Evolutionary conservation across 805 yeast species (phyloP).

Genomic region (Ogataea pignaliae): DNA sequence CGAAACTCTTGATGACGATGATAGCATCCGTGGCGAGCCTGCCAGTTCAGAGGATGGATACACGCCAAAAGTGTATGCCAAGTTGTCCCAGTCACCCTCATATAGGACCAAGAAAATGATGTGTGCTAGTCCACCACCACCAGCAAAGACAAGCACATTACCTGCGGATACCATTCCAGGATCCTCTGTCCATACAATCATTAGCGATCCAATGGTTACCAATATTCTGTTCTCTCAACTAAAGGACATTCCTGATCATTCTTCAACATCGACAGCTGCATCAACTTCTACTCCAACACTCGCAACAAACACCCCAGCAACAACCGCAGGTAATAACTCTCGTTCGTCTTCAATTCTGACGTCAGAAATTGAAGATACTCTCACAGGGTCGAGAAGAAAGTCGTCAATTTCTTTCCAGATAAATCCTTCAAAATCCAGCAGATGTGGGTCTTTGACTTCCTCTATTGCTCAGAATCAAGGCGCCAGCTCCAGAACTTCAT

Average conservation of each 20-base stretch:
- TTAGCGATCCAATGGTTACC: background rate
- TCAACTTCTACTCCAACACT: conserved; percentile 9
- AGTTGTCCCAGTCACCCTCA: conserved; percentile 13
- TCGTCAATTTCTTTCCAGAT: conserved; percentile 26
- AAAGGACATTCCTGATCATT: background rate
- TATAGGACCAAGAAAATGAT: conserved; percentile 7
- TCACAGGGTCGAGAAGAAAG: conserved; percentile 22
- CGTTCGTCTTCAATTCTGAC: conserved; percentile 17
- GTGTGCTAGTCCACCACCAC: background rate
- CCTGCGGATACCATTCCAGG: background rate
- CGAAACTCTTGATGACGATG: conserved; percentile 18
- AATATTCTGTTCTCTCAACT: too few relatives aligned
- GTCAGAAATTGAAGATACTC: conserved; percentile 20
- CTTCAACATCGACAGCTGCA: conserved; percentile 3
- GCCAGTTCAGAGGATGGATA: conserved; percentile 16
- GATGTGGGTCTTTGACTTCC: conserved; percentile 23
- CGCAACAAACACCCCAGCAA: conserved; percentile 5
- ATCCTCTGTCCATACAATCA: background rate
- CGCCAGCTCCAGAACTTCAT: conserved; percentile 4
- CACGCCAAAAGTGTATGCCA: conserved; percentile 9
- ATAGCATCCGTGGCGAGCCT: conserved; percentile 6
- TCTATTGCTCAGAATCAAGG: conserved; percentile 2
- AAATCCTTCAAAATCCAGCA: conserved; percentile 11
- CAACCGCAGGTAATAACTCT: conserved; percentile 7
- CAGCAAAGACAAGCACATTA: background rate